Conservation (phyloP, 352 stramenopile genomes). For the Phytophthora colocasiae region DNA sequence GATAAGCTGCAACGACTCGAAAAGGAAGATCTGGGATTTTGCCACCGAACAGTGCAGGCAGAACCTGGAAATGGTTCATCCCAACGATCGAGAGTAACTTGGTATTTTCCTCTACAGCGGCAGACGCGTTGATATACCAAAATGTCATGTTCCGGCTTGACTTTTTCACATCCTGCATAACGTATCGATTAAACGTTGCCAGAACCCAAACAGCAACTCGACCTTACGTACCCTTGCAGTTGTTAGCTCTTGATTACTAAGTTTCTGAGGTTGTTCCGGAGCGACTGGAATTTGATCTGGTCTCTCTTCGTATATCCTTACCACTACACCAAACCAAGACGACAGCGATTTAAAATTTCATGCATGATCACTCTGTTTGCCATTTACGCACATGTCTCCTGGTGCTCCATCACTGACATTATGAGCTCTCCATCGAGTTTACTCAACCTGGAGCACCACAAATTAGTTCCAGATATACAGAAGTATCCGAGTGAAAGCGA, state of each 20-base stretch:
- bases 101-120: conserved; percentile 4
- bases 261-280: conserved; percentile 32
- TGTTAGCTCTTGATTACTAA: conserved; percentile 58
- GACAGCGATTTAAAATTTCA: not conserved
- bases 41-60: conserved; percentile 65
- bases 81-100: conserved; percentile 11
- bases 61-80: conserved; percentile 45
- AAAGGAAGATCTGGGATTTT: conserved; percentile 57
- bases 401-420: conserved; percentile 65
- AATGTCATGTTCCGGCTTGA: conserved; percentile 52
- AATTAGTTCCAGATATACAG: not conserved
- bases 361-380: not conserved
- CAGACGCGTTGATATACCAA: conserved; percentile 56
- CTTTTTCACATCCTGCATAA: conserved; percentile 52
- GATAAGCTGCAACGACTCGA: conserved; percentile 67
- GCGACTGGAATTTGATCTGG: conserved; percentile 36
- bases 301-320: conserved; percentile 42
- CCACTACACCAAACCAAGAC: conserved; percentile 6
- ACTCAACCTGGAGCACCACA: conserved; percentile 42
- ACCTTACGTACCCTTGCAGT: conserved; percentile 32
- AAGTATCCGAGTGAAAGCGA: not conserved
- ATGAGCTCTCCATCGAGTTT: conserved; percentile 73
- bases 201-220: not conserved
- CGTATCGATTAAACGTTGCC: not conserved
- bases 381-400: conserved; percentile 42